A percentile compares a stretch with the other conserved stretches of the same genome.
These are phyloP conservation scores for Solanum ahanhuiri DNA, from an alignment of 257 asterid genomes.

Conservation along the genomic window DNA sequence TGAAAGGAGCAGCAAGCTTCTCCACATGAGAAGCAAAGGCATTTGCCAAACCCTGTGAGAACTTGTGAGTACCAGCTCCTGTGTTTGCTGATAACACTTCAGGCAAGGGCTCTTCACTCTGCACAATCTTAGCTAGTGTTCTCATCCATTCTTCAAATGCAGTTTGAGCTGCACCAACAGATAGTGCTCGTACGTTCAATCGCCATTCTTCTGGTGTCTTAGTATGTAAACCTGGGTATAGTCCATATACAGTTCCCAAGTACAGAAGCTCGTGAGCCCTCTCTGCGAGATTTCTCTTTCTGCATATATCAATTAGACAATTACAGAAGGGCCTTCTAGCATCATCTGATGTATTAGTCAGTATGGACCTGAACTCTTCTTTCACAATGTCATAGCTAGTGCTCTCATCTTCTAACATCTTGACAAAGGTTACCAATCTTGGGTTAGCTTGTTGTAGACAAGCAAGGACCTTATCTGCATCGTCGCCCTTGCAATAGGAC, in stretches of 20 bases:
- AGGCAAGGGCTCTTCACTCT: slow-evolving; percentile 51
- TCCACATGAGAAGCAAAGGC: slow-evolving; percentile 64
- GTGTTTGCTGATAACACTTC: slow-evolving; percentile 67
- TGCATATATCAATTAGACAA: slow-evolving; percentile 74
- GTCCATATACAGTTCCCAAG: slow-evolving; percentile 57
- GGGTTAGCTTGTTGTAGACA: slow-evolving; percentile 48
- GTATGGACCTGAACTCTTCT: slow-evolving; percentile 46
- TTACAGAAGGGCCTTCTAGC: slow-evolving; percentile 84
- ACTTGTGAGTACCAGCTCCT: slow-evolving; percentile 80
- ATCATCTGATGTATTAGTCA: slow-evolving; percentile 50
- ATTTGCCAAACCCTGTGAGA: slow-evolving; percentile 59
- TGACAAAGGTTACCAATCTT: slow-evolving; percentile 36
- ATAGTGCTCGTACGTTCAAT: slow-evolving; percentile 61
- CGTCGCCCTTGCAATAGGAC: slow-evolving; percentile 52
- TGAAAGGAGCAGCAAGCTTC: slow-evolving; percentile 67
- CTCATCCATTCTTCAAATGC: slow-evolving; percentile 93
- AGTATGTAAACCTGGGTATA: slow-evolving; percentile 83
- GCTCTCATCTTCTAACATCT: slow-evolving; percentile 23
- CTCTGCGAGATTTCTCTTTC: slow-evolving; percentile 32
- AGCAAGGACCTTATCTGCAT: slow-evolving; percentile 48
- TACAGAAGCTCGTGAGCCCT: slow-evolving; percentile 79
- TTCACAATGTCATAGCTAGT: slow-evolving; percentile 29
- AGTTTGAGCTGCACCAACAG: slow-evolving; percentile 84
- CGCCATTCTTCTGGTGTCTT: slow-evolving; percentile 84
- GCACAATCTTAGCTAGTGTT: slow-evolving; percentile 46